Evolutionary conservation across 306 rosid species (phyloP).

Genomic region (Hippophae tibetana): DNA sequence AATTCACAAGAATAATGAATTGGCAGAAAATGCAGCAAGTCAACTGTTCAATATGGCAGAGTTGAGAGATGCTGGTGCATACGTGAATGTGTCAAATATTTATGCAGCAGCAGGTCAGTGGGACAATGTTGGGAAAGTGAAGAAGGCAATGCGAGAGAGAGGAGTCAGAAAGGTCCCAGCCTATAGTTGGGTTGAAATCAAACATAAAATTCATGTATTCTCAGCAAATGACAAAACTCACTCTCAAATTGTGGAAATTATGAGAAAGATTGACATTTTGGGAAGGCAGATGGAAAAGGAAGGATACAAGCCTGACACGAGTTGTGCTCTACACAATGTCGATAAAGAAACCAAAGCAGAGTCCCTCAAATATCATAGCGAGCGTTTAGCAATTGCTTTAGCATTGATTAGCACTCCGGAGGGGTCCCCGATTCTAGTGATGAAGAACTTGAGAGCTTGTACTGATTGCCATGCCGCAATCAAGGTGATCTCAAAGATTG

Average conservation of each 20-base stretch:
- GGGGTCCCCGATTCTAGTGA: conserved; percentile 62
- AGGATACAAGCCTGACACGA: conserved; percentile 68
- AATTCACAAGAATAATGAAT: conserved; percentile 68
- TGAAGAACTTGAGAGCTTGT: conserved; percentile 88
- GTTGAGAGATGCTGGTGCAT: conserved; percentile 70
- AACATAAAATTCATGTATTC: conserved; percentile 60
- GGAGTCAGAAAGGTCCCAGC: conserved; percentile 71
- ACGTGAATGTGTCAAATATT: conserved; percentile 71
- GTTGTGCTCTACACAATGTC: conserved; percentile 69
- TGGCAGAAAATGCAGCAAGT: conserved; percentile 70
- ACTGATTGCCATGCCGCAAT: conserved; percentile 66
- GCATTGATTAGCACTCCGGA: conserved; percentile 61
- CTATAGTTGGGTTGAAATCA: conserved; percentile 77
- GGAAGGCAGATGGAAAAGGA: conserved; percentile 48
- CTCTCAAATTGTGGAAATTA: conserved; percentile 44
- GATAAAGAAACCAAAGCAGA: conserved; percentile 55
- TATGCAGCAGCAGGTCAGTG: conserved; percentile 81
- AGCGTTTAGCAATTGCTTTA: conserved; percentile 86
- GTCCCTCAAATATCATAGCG: conserved; percentile 77
- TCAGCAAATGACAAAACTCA: conserved; percentile 55
- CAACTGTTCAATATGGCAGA: conserved; percentile 55
- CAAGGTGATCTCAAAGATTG: conserved; percentile 53
- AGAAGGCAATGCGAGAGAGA: conserved; percentile 76
- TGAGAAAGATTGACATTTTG: conserved; percentile 51
- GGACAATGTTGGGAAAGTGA: conserved; percentile 70